Evolutionary conservation across 116 monocot genomes (phyloP).

Genomic region (Zostera marina): DNA sequence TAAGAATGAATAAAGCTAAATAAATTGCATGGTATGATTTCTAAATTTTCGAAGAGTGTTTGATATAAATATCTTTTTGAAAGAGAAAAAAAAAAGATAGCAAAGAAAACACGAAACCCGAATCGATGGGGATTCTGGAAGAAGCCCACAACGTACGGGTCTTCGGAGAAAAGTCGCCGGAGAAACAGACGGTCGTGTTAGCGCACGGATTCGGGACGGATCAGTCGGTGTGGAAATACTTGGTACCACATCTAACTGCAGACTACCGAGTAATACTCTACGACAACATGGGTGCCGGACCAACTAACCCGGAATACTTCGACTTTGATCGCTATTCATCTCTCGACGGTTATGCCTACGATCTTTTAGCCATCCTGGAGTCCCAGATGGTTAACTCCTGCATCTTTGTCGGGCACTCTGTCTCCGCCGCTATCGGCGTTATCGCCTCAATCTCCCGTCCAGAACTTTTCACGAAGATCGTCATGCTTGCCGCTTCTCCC

Average conservation of each 20-base stretch:
- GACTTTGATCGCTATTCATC: slow-evolving; percentile 88
- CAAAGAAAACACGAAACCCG: background rate
- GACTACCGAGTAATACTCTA: slow-evolving; percentile 79
- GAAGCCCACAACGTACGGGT: slow-evolving; percentile 92
- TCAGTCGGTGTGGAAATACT: slow-evolving; percentile 99
- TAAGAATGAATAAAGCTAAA: no score
- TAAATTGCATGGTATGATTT: no score
- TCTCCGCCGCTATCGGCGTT: slow-evolving; percentile 65
- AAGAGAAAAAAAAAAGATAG: background rate
- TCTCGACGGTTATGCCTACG: slow-evolving; percentile 79
- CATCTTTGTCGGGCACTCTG: slow-evolving; percentile 92
- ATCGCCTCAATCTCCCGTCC: slow-evolving; percentile 88
- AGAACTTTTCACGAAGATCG: slow-evolving; percentile 88
- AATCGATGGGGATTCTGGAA: slow-evolving; percentile 51
- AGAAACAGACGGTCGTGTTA: slow-evolving; percentile 51
- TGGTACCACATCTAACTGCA: slow-evolving; percentile 68
- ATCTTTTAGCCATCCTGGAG: slow-evolving; percentile 78
- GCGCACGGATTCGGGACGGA: slow-evolving; percentile 99
- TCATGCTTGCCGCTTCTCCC: slow-evolving; percentile 71
- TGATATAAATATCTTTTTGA: no score
- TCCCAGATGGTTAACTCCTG: slow-evolving; percentile 38
- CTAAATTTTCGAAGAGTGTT: no score
- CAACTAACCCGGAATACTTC: slow-evolving; percentile 99
- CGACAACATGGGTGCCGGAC: slow-evolving; percentile 97
- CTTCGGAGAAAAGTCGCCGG: slow-evolving; percentile 18